phyloP scores from a whole-genome alignment of 129 eudicot species.

The Tagetes patula region DNA sequence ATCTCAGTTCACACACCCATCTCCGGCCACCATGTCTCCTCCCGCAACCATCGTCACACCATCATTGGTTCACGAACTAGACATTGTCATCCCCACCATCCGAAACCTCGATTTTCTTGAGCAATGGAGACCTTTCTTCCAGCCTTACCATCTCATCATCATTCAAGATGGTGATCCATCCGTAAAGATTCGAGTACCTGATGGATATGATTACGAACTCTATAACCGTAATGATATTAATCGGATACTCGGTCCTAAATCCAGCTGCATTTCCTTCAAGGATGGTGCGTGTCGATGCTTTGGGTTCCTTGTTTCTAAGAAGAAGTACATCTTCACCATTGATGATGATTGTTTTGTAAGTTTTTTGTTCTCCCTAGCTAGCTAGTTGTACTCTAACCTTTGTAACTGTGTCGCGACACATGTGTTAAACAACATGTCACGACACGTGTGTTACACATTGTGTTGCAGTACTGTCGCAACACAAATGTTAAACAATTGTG shows the following conservation, averaged over 20 bases:
- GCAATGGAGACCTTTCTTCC: conserved; percentile 71
- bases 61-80: conserved; percentile 51
- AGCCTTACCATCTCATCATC: conserved; percentile 68
- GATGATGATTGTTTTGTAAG: conserved; percentile 86
- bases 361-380: neutral
- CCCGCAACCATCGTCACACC: conserved; percentile 40
- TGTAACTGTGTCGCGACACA: no score
- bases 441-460: no score
- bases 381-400: no score
- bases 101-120: conserved; percentile 75
- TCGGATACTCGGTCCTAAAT: conserved; percentile 65
- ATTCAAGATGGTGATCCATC: conserved; percentile 78
- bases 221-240: conserved; percentile 71
- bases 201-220: conserved; percentile 73
- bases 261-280: conserved; percentile 74
- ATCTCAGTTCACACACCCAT: neutral
- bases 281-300: conserved; percentile 82
- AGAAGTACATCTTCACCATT: conserved; percentile 78
- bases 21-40: conserved; percentile 27
- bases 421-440: no score
- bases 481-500: no score
- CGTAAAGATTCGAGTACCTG: conserved; percentile 52
- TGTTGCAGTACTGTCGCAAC: no score
- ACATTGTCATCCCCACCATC: conserved; percentile 74
- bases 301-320: conserved; percentile 68